phyloP scores from a whole-genome alignment of 2,329 filamentous ascomycete genomes.

The Monosporascus cannonballus region DNA sequence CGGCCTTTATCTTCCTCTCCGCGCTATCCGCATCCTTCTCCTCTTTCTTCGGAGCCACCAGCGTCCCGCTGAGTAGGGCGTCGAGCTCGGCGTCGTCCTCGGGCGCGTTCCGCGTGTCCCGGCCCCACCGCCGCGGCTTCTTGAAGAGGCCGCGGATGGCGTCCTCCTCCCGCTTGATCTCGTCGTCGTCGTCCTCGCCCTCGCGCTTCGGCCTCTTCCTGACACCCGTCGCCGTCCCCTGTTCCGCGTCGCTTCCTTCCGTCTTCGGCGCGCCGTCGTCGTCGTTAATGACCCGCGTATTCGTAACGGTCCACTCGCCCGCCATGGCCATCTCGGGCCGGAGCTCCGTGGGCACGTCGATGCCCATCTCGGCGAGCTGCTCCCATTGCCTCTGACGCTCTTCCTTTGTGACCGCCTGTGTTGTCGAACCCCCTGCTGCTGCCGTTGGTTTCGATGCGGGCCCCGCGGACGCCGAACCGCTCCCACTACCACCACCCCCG shows the following conservation, averaged over 20 bases:
- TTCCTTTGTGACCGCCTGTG: conserved; percentile 42
- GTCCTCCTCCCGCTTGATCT: conserved; percentile 56
- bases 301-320: conserved; percentile 78
- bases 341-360: conserved; percentile 74
- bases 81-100: conserved; percentile 55
- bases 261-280: conserved; percentile 16
- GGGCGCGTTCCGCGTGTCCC: conserved; percentile 43
- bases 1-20: not conserved
- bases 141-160: conserved; percentile 55
- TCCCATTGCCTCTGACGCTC: conserved; percentile 79
- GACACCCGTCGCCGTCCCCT: conserved; percentile 43
- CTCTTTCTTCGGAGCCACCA: conserved; percentile 25
- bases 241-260: conserved; percentile 35
- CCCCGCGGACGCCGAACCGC: conserved; percentile 32
- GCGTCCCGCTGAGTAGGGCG: conserved; percentile 42
- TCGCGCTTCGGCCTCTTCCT: conserved; percentile 45
- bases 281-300: conserved; percentile 52
- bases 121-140: conserved; percentile 49
- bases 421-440: conserved; percentile 1
- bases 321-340: conserved; percentile 78
- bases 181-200: conserved; percentile 40
- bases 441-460: conserved; percentile 5
- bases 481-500: conserved; percentile 5
- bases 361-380: conserved; percentile 81
- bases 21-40: conserved; percentile 15